phyloP scores from a whole-genome alignment of 805 yeast genomes.

The Debaryomyces castellii region DNA sequence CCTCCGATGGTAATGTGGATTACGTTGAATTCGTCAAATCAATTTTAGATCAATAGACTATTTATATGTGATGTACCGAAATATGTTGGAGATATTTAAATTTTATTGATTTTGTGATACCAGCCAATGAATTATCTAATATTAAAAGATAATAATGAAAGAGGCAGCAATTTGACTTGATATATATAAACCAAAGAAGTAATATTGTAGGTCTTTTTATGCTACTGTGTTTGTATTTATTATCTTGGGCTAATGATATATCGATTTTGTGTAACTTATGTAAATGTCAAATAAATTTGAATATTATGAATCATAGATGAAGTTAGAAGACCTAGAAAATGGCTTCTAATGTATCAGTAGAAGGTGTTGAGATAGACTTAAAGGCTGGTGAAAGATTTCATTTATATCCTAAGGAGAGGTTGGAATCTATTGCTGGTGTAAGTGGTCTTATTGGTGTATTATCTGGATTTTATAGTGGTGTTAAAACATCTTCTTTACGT shows the following conservation, averaged over 20 bases:
- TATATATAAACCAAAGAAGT: neutral
- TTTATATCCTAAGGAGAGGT: constrained; percentile 45
- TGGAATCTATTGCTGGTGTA: constrained; percentile 39
- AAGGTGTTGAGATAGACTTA: neutral
- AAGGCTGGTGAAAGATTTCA: constrained; percentile 46
- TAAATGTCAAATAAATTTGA: neutral
- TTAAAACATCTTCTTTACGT: constrained; percentile 51
- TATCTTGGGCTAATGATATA: neutral
- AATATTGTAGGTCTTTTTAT: neutral
- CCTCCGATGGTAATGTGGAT: constrained; percentile 92
- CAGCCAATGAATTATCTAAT: neutral
- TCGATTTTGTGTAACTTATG: neutral
- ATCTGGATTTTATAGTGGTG: constrained; percentile 63
- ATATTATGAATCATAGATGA: neutral
- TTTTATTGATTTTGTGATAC: constrained; percentile 1
- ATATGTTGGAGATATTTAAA: neutral
- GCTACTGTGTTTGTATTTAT: neutral
- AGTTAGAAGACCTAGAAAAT: neutral
- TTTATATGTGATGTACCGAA: neutral
- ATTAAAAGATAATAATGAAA: neutral
- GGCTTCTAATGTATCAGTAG: neutral
- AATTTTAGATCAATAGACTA: constrained; percentile 74
- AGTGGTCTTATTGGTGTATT: constrained; percentile 44
- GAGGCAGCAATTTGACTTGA: neutral
- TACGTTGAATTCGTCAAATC: constrained; percentile 93